phyloP scores from a whole-genome alignment of 1,284 basidiomycete genomes.

The Paramarasmius palmivorus region DNA sequence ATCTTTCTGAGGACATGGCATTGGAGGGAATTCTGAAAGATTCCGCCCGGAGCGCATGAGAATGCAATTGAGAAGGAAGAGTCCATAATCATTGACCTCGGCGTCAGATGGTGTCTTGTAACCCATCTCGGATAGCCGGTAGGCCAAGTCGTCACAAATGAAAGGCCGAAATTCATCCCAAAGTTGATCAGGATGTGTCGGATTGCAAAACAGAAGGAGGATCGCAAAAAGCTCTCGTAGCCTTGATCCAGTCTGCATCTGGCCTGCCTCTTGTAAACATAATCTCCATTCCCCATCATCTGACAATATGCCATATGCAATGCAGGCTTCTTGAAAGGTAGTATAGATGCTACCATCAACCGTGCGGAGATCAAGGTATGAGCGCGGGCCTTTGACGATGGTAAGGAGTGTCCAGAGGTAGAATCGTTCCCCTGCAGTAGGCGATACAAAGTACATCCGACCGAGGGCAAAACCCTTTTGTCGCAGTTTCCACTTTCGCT shows the following conservation, averaged over 20 bases:
- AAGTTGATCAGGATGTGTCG: slow-evolving; percentile 30
- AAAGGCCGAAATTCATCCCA: slow-evolving; percentile 34
- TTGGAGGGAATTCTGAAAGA: too few relatives aligned
- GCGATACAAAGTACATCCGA: slow-evolving; percentile 35
- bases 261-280: slow-evolving; percentile 41
- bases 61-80: slow-evolving; percentile 29
- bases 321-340: slow-evolving; percentile 37
- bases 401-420: slow-evolving; percentile 39
- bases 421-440: slow-evolving; percentile 34
- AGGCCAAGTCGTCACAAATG: slow-evolving; percentile 44
- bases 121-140: slow-evolving; percentile 21
- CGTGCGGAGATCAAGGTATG: slow-evolving; percentile 33
- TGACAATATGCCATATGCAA: slow-evolving; percentile 40
- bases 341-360: slow-evolving; percentile 22
- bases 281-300: slow-evolving; percentile 44
- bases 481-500: slow-evolving; percentile 26
- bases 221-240: slow-evolving; percentile 41
- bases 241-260: slow-evolving; percentile 37
- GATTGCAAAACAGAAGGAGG: slow-evolving; percentile 34
- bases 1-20: too few relatives aligned
- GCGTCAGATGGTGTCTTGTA: slow-evolving; percentile 22
- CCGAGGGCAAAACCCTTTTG: slow-evolving; percentile 30
- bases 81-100: slow-evolving; percentile 34
- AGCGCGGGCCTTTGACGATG: slow-evolving; percentile 34
- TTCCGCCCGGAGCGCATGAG: too few relatives aligned